A percentile compares a stretch with the other conserved stretches of the same genome.
These are phyloP conservation scores for Pyrus hybrid DNA, from an alignment of 331 rosid species.

Conservation along the genomic window DNA sequence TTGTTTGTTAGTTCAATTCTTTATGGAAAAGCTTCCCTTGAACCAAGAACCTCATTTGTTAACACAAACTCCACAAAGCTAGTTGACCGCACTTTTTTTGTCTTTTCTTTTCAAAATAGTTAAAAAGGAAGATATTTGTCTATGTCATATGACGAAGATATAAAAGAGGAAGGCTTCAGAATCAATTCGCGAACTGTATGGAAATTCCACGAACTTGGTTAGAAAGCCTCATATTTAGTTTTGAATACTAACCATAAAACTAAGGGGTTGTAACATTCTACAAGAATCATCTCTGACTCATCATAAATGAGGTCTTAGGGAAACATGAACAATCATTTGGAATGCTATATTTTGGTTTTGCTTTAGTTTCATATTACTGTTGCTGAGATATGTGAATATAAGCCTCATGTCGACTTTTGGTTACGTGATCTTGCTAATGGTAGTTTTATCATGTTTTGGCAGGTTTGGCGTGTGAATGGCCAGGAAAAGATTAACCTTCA, in stretches of 20 bases:
- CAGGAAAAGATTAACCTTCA: conserved; percentile 70
- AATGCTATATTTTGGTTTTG: no score
- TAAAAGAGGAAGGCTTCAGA: neutral
- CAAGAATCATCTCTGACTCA: neutral
- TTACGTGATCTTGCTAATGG: conserved; percentile 17
- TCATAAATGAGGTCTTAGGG: no score
- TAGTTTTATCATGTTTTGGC: conserved; percentile 19
- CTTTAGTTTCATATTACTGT: no score
- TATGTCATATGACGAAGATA: neutral
- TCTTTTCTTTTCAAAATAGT: neutral
- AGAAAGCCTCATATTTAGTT: neutral
- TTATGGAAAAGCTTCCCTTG: neutral
- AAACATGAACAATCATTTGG: no score
- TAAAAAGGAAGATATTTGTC: neutral
- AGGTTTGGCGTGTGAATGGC: conserved; percentile 94
- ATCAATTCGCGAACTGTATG: neutral
- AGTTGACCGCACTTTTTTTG: neutral
- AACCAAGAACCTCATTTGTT: neutral
- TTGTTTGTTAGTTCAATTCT: neutral
- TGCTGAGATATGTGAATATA: neutral
- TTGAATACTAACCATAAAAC: neutral
- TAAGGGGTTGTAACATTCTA: neutral
- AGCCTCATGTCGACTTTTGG: neutral
- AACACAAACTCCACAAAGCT: neutral
- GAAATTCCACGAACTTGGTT: neutral